Conservation (phyloP, 192 early-diverging fungal species). For the Radiomyces spectabilis region DNA sequence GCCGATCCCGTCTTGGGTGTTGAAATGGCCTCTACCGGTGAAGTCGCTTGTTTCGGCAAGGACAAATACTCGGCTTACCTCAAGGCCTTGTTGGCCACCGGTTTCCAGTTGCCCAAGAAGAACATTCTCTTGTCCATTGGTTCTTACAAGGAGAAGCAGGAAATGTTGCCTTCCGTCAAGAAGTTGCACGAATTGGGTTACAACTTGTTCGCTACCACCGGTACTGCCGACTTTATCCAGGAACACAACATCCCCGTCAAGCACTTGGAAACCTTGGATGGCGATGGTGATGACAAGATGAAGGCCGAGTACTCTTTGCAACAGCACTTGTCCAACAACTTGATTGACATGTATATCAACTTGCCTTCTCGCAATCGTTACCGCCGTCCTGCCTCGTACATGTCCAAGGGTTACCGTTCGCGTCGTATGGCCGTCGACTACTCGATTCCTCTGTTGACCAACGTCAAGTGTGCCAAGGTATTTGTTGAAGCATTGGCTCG, state of each 20-base stretch:
- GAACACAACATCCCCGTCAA: constrained; percentile 67
- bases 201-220: constrained; percentile 61
- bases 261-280: constrained; percentile 39
- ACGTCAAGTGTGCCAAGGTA: constrained; percentile 87
- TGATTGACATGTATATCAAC: constrained; percentile 75
- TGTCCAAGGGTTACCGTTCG: constrained; percentile 75
- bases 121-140: constrained; percentile 63
- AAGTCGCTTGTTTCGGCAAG: constrained; percentile 94
- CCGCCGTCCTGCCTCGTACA: constrained; percentile 87
- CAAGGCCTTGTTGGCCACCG: constrained; percentile 73
- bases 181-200: constrained; percentile 58
- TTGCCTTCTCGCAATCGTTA: constrained; percentile 48
- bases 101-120: constrained; percentile 76
- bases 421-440: constrained; percentile 96
- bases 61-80: constrained; percentile 87
- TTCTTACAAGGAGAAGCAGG: constrained; percentile 54
- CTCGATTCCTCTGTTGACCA: constrained; percentile 92
- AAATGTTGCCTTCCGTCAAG: constrained; percentile 65
- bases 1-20: constrained; percentile 97
- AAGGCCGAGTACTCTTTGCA: constrained; percentile 49
- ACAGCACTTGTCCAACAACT: constrained; percentile 60
- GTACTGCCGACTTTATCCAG: constrained; percentile 94
- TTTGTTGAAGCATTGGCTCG: constrained; percentile 89
- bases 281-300: constrained; percentile 47
- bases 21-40: constrained; percentile 98